Evolutionary conservation across 2,329 filamentous ascomycete genomes (phyloP).

Genomic region (Claviceps monticola): DNA sequence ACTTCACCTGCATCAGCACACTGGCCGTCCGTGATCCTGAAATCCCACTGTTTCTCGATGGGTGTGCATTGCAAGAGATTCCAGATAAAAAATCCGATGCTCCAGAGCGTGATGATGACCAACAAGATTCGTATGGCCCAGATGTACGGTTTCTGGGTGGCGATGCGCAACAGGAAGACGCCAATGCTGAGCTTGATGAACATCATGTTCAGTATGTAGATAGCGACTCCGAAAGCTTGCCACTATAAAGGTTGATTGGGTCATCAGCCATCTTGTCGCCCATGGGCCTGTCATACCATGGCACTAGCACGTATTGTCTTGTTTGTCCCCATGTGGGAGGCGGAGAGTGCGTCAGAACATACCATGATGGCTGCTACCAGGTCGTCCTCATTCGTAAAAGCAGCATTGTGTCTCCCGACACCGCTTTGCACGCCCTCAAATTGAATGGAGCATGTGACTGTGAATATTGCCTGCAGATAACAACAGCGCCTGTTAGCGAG

Average conservation of each 20-base stretch:
- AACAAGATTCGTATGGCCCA: constrained; percentile 33
- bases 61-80: constrained; percentile 38
- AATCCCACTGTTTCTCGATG: constrained; percentile 38
- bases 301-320: too few relatives aligned
- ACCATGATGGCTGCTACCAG: constrained; percentile 33
- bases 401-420: constrained; percentile 33
- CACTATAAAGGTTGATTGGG: constrained; percentile 20
- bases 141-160: constrained; percentile 30
- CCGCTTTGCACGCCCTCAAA: constrained; percentile 28
- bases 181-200: constrained; percentile 43
- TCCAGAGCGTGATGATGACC: constrained; percentile 31
- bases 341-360: constrained; percentile 1
- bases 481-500: not conserved
- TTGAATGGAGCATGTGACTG: constrained; percentile 32
- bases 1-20: constrained; percentile 32
- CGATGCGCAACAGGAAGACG: constrained; percentile 35
- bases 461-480: constrained; percentile 27
- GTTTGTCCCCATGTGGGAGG: too few relatives aligned
- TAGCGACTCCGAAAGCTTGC: constrained; percentile 36
- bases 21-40: constrained; percentile 26
- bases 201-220: constrained; percentile 40
- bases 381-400: constrained; percentile 24
- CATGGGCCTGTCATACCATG: not conserved
- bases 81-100: constrained; percentile 35
- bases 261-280: not conserved